A percentile compares a stretch with the other conserved stretches of the same genome.
phyloP scores from a whole-genome alignment of 495 filamentous ascomycete genomes.

The Astrocystis sublimbata region DNA sequence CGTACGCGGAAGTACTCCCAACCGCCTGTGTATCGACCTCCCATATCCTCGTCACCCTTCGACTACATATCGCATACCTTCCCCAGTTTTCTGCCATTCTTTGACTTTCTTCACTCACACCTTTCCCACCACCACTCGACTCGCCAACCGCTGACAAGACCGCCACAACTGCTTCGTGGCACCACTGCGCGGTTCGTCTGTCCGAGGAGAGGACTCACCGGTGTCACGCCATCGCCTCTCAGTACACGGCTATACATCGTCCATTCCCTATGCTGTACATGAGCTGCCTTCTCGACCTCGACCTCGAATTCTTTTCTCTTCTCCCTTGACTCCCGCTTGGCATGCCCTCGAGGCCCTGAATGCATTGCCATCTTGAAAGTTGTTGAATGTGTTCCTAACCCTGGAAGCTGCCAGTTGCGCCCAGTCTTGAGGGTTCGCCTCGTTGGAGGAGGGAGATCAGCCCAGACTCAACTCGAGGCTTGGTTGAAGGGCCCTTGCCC shows the following conservation, averaged over 20 bases:
- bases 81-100: conserved; percentile 6
- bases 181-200: neutral
- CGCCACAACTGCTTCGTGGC: neutral
- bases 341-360: conserved; percentile 30
- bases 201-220: neutral
- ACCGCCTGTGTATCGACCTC: too few species aligned
- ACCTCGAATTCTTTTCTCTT: neutral
- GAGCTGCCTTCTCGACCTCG: neutral
- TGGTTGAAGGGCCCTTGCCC: neutral
- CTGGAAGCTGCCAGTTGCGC: conserved; percentile 20
- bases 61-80: conserved; percentile 1
- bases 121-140: neutral
- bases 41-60: neutral
- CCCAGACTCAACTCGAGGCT: conserved; percentile 23
- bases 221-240: too few species aligned
- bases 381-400: conserved; percentile 26
- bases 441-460: conserved; percentile 1
- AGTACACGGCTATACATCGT: neutral
- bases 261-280: neutral
- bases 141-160: neutral
- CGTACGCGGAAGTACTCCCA: too few species aligned
- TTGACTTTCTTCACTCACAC: conserved; percentile 1
- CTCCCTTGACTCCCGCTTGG: conserved; percentile 12
- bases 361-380: conserved; percentile 30
- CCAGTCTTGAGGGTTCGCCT: conserved; percentile 18